Base-by-base conservation (phyloP, 116 monocot genomes). In the Zostera marina region DNA sequence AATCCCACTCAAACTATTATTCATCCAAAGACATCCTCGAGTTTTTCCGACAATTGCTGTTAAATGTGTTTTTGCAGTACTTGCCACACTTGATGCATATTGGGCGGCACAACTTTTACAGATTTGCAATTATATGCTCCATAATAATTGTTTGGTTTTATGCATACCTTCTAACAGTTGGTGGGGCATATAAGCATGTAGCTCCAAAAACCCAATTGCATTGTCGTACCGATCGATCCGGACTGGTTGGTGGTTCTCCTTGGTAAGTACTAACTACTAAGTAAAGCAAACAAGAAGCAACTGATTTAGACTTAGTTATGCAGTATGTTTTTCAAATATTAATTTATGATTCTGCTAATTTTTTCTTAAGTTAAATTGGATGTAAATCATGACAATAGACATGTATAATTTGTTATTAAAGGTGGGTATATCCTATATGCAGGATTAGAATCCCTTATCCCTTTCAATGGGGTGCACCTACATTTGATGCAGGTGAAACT, bases 141-240 rank as follows among this genome's bases (percentile, higher is more conserved):
- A 69, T 92, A 14, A 73, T 87, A 14, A 83, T 92, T 26, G 83
- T 92, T 48, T 92, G 92, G 87, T 70, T 92, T 24, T 92, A 92
- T 66, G 83, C 92, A 40, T 80, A 74, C 63, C 56, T 92, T 8
- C 83, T 92, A 40, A 87, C 92, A 7, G 60, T 86, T 53, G 87
- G 92, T 54, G 92, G 92, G 11, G 92, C 83, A 32, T 92, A 92
- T 65, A 82, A 78, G 44, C 72, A 83, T 61, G 64, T 80, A 22
- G 47, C 83, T 41, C 81, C 83, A 54, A 83, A 87, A 73, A 92
- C 92, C 41, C 92, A 92, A 47, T 72, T 72, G 8, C 79, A 83
- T 68, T 92, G 92, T 55, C 87, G 92, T 44, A 80, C 80, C 23
- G 92, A 92, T 74, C 82, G 76, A 61, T 72, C 92, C 41, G 92